Conservation (phyloP, 371 early-diverging fungal species). For the Lichtheimia ornata region DNA sequence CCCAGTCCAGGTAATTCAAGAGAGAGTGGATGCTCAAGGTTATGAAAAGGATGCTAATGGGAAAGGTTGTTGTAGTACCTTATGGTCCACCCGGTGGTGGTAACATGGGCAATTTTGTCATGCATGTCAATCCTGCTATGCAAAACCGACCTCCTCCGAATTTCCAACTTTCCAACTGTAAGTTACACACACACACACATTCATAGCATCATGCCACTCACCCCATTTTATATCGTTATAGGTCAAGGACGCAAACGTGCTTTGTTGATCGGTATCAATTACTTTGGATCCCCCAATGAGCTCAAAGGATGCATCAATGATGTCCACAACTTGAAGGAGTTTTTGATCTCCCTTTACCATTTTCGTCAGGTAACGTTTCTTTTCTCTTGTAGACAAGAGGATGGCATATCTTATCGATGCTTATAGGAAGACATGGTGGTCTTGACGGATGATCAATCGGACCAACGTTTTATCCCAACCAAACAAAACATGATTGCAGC, state of each 20-base stretch:
- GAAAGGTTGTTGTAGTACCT: conserved; percentile 2
- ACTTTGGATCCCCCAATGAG: conserved; percentile 66
- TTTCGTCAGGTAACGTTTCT: conserved; percentile 51
- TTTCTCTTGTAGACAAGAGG: not conserved
- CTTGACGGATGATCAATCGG: conserved; percentile 85
- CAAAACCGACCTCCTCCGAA: conserved; percentile 25
- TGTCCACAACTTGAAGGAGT: conserved; percentile 81
- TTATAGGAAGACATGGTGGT: conserved; percentile 70
- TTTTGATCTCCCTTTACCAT: conserved; percentile 64
- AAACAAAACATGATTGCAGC: conserved; percentile 81
- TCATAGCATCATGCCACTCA: not conserved
- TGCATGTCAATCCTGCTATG: conserved; percentile 37
- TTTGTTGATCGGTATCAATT: conserved; percentile 92
- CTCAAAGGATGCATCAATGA: conserved; percentile 92
- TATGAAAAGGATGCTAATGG: not conserved
- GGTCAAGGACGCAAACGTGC: conserved; percentile 72
- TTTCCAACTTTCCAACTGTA: conserved; percentile 14
- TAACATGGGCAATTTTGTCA: not conserved
- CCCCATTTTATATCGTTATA: not conserved
- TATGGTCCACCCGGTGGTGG: conserved; percentile 5
- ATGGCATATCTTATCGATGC: not conserved
- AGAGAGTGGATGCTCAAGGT: not conserved
- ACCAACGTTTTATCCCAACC: conserved; percentile 74
- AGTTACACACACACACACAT: not conserved
- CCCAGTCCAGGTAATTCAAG: conserved; percentile 22